Conservation (phyloP, 2,329 filamentous ascomycete species). For the Sporothrix inflata region DNA sequence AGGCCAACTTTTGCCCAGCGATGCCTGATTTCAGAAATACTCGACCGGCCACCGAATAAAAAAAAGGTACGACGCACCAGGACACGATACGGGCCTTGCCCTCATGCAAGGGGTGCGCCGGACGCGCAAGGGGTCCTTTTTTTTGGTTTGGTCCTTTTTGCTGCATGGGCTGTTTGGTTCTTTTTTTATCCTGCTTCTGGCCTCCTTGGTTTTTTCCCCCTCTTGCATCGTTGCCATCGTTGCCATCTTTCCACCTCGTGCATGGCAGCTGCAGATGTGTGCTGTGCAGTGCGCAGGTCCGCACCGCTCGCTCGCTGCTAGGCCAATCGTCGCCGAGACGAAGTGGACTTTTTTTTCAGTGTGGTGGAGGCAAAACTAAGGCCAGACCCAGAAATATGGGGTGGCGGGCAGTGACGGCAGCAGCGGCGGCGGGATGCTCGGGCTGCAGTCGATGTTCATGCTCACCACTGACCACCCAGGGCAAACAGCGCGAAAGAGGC, state of each 20-base stretch:
- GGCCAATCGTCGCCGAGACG: neutral
- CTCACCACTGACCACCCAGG: too few species aligned
- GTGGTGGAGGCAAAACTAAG: neutral
- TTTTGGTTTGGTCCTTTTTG: neutral
- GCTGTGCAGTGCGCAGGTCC: neutral
- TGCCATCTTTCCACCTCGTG: too few species aligned
- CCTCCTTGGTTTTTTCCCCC: neutral
- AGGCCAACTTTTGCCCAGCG: too few species aligned
- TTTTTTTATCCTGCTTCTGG: neutral
- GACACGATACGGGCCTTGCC: constrained; percentile 13
- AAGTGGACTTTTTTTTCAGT: neutral
- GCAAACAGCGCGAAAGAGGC: neutral
- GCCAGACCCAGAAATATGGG: constrained; percentile 4
- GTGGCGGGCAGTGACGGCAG: neutral
- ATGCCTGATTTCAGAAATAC: neutral
- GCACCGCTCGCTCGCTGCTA: too few species aligned
- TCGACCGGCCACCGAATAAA: neutral
- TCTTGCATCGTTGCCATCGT: neutral
- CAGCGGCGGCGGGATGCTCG: constrained; percentile 4
- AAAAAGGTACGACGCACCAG: neutral
- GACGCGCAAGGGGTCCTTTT: neutral
- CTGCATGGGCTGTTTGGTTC: neutral
- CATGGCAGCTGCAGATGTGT: neutral
- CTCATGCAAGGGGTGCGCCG: constrained; percentile 11
- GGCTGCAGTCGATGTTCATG: neutral